These are phyloP conservation scores for Pseudogymnoascus sp. DNA, from an alignment of 2,329 filamentous ascomycete genomes.

Conservation along the genomic window DNA sequence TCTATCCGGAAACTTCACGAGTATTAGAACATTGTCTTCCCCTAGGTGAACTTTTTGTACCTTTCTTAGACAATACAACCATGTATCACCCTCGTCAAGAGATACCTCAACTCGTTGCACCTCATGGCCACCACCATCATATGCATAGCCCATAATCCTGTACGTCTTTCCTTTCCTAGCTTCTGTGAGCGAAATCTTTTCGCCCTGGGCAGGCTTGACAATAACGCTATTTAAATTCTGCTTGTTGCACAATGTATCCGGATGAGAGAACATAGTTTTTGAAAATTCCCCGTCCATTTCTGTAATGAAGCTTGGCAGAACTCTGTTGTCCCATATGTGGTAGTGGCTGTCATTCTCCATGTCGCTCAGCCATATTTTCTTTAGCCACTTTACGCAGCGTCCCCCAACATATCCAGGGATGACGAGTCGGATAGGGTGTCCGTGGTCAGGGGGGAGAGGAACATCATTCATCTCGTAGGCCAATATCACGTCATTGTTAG, in stretches of 20 bases:
- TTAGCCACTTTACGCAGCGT: slow-evolving; percentile 41
- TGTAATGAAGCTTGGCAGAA: slow-evolving; percentile 40
- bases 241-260: slow-evolving; percentile 41
- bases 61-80: slow-evolving; percentile 40
- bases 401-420: slow-evolving; percentile 40
- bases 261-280: slow-evolving; percentile 39
- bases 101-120: slow-evolving; percentile 43
- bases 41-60: background rate
- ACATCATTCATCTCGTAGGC: slow-evolving; percentile 42
- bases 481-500: slow-evolving; percentile 41
- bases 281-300: slow-evolving; percentile 43
- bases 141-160: slow-evolving; percentile 40
- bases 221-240: slow-evolving; percentile 44
- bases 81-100: slow-evolving; percentile 40
- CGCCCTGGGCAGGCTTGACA: slow-evolving; percentile 38
- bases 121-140: slow-evolving; percentile 43
- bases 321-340: slow-evolving; percentile 44
- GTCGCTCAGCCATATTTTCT: slow-evolving; percentile 35
- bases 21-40: slow-evolving; percentile 18
- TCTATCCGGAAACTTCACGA: slow-evolving; percentile 35
- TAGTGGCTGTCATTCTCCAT: slow-evolving; percentile 39
- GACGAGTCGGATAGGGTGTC: slow-evolving; percentile 36
- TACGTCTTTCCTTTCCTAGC: slow-evolving; percentile 35
- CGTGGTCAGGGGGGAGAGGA: slow-evolving; percentile 38
- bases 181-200: slow-evolving; percentile 34